These are phyloP conservation scores for Trichoderma oligosporum DNA, from an alignment of 2,329 filamentous ascomycete genomes.

Conservation along the genomic window DNA sequence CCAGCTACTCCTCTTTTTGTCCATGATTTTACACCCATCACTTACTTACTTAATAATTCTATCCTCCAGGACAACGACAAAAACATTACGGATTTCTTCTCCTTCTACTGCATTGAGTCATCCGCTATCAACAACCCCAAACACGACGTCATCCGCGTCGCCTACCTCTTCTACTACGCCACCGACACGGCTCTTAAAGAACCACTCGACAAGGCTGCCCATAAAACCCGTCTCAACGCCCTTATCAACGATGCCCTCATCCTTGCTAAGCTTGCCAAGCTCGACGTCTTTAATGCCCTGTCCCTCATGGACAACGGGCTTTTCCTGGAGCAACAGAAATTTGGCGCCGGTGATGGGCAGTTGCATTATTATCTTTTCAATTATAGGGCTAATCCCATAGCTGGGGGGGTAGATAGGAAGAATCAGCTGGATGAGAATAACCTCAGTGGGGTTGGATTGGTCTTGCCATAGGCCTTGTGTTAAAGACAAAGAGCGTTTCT, in stretches of 20 bases:
- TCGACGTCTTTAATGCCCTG: slow-evolving; percentile 96
- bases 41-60: background rate
- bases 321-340: slow-evolving; percentile 91
- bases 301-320: slow-evolving; percentile 91
- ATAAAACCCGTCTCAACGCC: slow-evolving; percentile 76
- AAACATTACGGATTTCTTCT: slow-evolving; percentile 94
- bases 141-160: slow-evolving; percentile 77
- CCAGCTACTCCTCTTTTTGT: no score
- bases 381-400: slow-evolving; percentile 81
- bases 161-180: slow-evolving; percentile 97
- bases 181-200: slow-evolving; percentile 69
- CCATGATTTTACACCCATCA: no score
- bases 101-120: slow-evolving; percentile 92
- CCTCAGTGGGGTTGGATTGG: slow-evolving; percentile 83
- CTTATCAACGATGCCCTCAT: slow-evolving; percentile 84
- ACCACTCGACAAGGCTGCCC: slow-evolving; percentile 50
- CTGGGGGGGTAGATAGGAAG: slow-evolving; percentile 75
- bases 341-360: slow-evolving; percentile 89
- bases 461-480: slow-evolving; percentile 69
- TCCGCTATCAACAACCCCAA: slow-evolving; percentile 80
- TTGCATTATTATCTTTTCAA: slow-evolving; percentile 98
- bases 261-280: slow-evolving; percentile 75
- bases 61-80: slow-evolving; percentile 44
- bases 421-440: slow-evolving; percentile 74
- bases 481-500: slow-evolving; percentile 20